Conservation (phyloP, 169 alveolate species). For the Eimeria falciformis region DNA sequence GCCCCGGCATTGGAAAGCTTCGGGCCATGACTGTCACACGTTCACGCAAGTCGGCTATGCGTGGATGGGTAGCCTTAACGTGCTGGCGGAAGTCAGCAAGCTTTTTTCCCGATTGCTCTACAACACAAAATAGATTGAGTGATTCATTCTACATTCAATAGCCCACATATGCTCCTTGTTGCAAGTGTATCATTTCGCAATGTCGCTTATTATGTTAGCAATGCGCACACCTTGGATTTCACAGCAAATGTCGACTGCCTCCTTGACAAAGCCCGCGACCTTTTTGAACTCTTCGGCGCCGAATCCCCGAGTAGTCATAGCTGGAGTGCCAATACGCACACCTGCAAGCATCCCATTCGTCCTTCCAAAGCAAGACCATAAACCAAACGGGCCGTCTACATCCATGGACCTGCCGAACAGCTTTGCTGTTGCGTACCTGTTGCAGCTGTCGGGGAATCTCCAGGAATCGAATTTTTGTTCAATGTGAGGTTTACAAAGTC, state of each 20-base stretch:
- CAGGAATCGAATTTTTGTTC: constrained; percentile 92
- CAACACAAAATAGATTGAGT: not conserved
- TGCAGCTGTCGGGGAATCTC: constrained; percentile 83
- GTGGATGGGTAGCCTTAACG: constrained; percentile 61
- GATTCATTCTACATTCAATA: not conserved
- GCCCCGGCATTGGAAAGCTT: constrained; percentile 72
- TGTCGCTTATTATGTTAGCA: not conserved
- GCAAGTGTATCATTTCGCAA: not conserved
- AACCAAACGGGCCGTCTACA: not conserved
- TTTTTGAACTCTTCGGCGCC: constrained; percentile 86
- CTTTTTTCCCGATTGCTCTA: constrained; percentile 73
- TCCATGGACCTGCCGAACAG: not conserved
- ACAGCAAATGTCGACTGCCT: constrained; percentile 78
- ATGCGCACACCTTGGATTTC: constrained; percentile 60
- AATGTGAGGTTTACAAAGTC: constrained; percentile 88
- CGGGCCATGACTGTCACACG: constrained; percentile 49
- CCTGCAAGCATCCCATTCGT: too few relatives aligned
- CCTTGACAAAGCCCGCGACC: constrained; percentile 81
- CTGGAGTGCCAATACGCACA: constrained; percentile 94
- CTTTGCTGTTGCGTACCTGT: constrained; percentile 5
- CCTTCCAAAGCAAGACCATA: too few relatives aligned
- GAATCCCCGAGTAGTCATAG: constrained; percentile 95
- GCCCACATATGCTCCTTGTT: not conserved
- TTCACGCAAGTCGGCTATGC: constrained; percentile 31
- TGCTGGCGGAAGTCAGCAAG: constrained; percentile 69